Base-by-base conservation (phyloP, 75 land plant species). In the Adiantum capillusveneris region DNA sequence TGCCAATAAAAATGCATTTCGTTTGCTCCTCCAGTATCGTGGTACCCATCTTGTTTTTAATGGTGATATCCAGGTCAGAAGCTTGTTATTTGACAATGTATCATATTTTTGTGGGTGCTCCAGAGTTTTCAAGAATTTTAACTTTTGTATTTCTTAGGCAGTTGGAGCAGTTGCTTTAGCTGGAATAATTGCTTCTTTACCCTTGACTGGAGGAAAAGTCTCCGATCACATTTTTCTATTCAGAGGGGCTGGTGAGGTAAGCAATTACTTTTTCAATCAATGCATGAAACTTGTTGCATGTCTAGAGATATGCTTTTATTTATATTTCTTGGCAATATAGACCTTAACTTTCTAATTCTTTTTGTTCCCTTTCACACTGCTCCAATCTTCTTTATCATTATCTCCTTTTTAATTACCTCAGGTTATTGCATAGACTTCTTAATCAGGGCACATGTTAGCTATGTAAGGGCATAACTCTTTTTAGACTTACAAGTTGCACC, bases 31-130 rank as follows among this genome's bases (percentile, higher is more conserved):
- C 0, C 58, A 73, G 30, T 73, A 73, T 56, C 51, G 24, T 37
- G 62, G 56, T 30, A 73, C 60, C 13, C 76, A 73, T 26, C 65
- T 73, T 45, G 76, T 73, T n/a, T 73, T 73, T 53, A 60, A 73
- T 61, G 76, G 69, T 25, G 76, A 73, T 31, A 73, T 73, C 43
- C 76, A 73, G 76, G 76, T 73, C 11, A 14, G 55, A 12, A 11
- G 51, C 43, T n/a, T n/a, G n/a, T n/a, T n/a, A n/a, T n/a, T n/a
- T n/a, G n/a, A n/a, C n/a, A n/a, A n/a, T n/a, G n/a, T n/a, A n/a
- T n/a, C n/a, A n/a, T n/a, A n/a, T n/a, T n/a, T n/a, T n/a, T n/a
- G n/a, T n/a, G n/a, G n/a, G n/a, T n/a, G n/a, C n/a, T n/a, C n/a
- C n/a, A n/a, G 9, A 34, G 37, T 34, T 3, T 34, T 34, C 37